Evolutionary conservation across 805 yeast genomes (phyloP), one percentile per base, ranked within the genome.

Genomic region (Candida broadrunensis): DNA sequence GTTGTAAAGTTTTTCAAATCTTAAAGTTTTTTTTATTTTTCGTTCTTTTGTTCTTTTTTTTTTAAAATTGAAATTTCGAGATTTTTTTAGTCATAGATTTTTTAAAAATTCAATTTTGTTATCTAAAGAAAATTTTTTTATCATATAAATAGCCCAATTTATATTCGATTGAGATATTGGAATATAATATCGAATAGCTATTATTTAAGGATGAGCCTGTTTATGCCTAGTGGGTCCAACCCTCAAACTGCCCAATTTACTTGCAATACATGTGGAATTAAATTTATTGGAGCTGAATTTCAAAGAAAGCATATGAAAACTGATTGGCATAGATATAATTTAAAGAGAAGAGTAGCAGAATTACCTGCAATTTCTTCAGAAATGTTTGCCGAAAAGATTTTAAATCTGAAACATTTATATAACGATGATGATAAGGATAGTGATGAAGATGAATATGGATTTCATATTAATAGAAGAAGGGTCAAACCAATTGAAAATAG

Each of bases 351-450:
- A 47, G 74, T 70, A 20, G 73, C 74, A 14, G 76, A 77, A 23
- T 65, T 89, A 43, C 83, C 90, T 5, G 83, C 95, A 1, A 78
- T 89, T 23, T 65, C 81, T 15, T 78, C 88, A 2, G 85, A 73
- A 30, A 63, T 75, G 2, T 85, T 85, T 61, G 86, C 85, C 16
- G 85, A 83, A 49, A 85, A 88, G 57, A 84, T 85, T 25, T 55
- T 69, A 37, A 54, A 48, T 21, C 61, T 54, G 42, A 49, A 58
- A 20, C 54, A 50, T 14, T 55, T 35, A 15, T 30, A 36, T 11
- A 21, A 37, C 9, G 27, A 38, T n/a, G 37, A 29, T 7, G 53
- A 46, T 4, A 46, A 43, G 9, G 51, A 51, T 12, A 55, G 47
- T 2, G 55, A 61, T 33, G 81, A 75, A 42, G 83, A 77, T 54